Evolutionary conservation across 495 filamentous ascomycete genomes (phyloP), one percentile per base, ranked within the genome.

Genomic region (Penicillium silybi): DNA sequence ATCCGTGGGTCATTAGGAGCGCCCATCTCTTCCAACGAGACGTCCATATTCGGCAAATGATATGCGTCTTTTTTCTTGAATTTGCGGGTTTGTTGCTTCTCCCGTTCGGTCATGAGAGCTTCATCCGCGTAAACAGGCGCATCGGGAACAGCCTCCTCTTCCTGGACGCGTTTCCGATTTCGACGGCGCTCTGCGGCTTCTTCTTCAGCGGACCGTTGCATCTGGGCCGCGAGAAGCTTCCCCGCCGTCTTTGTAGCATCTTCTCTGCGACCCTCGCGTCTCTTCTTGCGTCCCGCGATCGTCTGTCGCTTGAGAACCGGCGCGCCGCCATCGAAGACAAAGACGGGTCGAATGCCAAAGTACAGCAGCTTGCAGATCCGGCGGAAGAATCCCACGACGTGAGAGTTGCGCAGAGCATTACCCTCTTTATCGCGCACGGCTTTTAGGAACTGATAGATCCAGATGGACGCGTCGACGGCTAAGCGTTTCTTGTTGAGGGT

Each of bases 361-460:
- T 89, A 97, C 0, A 98, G 78, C 4, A 98, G 80, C 66, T 98
- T 98, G 78, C 92, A 97, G 58, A 98, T 96, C 32, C 93, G 84
- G 29, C 92, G 87, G 74, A 97, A 98, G 82, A 98, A 98, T 25
- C 95, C 93, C 42, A 98, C 89, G 51, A 98, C 79, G 58, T 98
- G 93, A 16, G 86, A 89, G 69, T 96, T 98, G 47, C 91, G 89
- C 23, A 98, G 80, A 1, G 93, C 95, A 63, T 98, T 96, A 35
- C 93, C 93, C 72, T 98, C 93, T 62, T 96, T 95, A 70, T 98
- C 93, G 59, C 93, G 90, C 2, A 98, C 95, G 16, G 93, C 93
- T 73, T 98, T 98, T 54, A 98, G 81, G 64, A 98, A 98, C 66
- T 98, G 93, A 74, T 98, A 98, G 52, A 98, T 97, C 93, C 93